Conservation (phyloP, 2,329 filamentous ascomycete genomes). For the Paecilomyces variotii region DNA sequence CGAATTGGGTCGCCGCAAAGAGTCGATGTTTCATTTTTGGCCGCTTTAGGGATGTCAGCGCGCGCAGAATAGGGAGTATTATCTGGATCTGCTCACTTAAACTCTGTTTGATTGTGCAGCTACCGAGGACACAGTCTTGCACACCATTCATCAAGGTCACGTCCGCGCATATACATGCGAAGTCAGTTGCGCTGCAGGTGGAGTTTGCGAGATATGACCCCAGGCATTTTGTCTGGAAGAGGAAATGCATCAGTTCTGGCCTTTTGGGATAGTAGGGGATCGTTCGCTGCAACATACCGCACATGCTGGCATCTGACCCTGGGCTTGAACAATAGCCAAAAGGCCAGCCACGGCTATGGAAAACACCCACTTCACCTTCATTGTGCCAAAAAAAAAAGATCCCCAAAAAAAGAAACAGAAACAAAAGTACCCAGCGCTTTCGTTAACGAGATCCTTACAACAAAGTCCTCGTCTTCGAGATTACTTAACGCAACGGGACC, state of each 20-base stretch:
- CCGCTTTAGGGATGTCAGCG: not conserved
- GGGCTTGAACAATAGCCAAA: not conserved
- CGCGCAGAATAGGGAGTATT: not conserved
- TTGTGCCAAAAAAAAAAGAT: not conserved
- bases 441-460: not conserved
- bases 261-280: not conserved
- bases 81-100: not conserved
- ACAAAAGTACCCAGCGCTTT: not conserved
- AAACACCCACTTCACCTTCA: not conserved
- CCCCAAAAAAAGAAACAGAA: not conserved
- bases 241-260: not conserved
- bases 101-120: not conserved
- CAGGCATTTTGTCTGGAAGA: not conserved
- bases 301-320: not conserved
- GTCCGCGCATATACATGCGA: not conserved
- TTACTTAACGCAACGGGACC: not conserved
- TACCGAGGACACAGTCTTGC: not conserved
- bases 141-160: not conserved
- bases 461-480: not conserved
- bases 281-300: not conserved
- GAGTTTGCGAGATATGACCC: not conserved
- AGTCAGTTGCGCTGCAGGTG: not conserved
- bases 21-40: conserved; percentile 6
- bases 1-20: not conserved
- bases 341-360: not conserved